Conservation (phyloP, 306 rosid species). For the Betula pendula region DNA sequence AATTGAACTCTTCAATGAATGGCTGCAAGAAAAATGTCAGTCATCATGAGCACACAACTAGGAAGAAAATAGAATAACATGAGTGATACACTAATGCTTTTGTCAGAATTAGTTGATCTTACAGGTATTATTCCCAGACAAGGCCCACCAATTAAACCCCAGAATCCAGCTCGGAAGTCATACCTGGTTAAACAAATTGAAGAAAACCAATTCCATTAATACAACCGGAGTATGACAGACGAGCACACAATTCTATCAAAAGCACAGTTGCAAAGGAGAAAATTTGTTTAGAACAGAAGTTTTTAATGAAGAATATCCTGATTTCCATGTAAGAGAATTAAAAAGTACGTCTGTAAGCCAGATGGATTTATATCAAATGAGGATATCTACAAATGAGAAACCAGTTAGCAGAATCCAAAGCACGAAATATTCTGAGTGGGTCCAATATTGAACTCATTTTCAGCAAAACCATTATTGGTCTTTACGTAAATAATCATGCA, state of each 20-base stretch:
- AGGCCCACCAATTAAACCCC: conserved; percentile 93
- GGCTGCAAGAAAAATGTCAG: conserved; percentile 65
- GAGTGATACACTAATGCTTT: not conserved
- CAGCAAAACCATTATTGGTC: not conserved
- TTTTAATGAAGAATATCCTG: not conserved
- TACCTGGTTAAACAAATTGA: conserved; percentile 58
- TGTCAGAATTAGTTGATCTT: conserved; percentile 36
- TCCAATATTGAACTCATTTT: not conserved
- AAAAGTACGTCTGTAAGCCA: not conserved
- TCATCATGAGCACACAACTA: conserved; percentile 18
- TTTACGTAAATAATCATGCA: not conserved
- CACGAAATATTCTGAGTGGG: conserved; percentile 1
- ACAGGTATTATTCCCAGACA: conserved; percentile 91
- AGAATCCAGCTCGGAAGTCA: conserved; percentile 89
- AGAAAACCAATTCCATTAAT: conserved; percentile 26
- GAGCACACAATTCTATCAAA: not conserved
- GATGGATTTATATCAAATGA: not conserved
- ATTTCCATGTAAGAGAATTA: not conserved
- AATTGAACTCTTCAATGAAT: conserved; percentile 76
- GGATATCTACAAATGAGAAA: not conserved
- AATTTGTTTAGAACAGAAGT: not conserved
- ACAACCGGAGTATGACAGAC: conserved; percentile 1
- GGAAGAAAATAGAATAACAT: conserved; percentile 14
- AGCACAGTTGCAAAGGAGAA: not conserved
- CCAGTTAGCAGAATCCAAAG: conserved; percentile 17